Base-by-base conservation (phyloP, 176 grass and related monocot species). In the Oryza australiensis region DNA sequence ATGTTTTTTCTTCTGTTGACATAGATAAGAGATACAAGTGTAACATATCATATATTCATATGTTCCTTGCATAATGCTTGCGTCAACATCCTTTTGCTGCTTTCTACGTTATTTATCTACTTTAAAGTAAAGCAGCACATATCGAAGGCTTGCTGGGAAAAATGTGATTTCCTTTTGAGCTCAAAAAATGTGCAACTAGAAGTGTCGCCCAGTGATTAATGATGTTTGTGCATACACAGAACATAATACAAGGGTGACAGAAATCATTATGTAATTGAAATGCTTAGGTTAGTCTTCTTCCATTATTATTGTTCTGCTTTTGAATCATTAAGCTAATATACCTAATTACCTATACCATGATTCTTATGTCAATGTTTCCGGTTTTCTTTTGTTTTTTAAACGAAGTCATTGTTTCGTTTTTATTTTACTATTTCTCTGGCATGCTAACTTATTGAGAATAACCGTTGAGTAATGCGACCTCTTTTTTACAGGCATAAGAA, bases 111-210 rank as follows among this genome's bases (percentile, higher is more conserved):
- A 30, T 53, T 5, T 57, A 40, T n/a, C 24, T 68, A 79, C 20
- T 80, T 28, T 30, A 84, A 13, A 26, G n/a, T 66, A 86, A 78
- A 73, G 33, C 8, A 78, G 60, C 66, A 80, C 64, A 86, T 66
- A 73, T 72, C 7, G 59, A 82, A 86, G 68, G 45, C 45, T 86
- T 82, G 45, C 16, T 40, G 34, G 74, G 46, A 85, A 45, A 34
- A 72, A 69, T 26, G 26, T 12, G 20, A 6, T 55, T 66, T 42
- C 77, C 66, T 71, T 81, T 73, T 68, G 67, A 78, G 69, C 45
- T 82, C 11, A 86, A 82, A 86, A 32, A 9, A 62, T 68, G 46
- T 78, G 60, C 67, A 62, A 62, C 26, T 66, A 66, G 6, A 78
- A 66, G 60, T 24, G 72, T 60, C 78, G 20, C 43, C 57, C 46